Conservation (phyloP, 1,284 basidiomycete species). For the Ceratobasidium sp. region DNA sequence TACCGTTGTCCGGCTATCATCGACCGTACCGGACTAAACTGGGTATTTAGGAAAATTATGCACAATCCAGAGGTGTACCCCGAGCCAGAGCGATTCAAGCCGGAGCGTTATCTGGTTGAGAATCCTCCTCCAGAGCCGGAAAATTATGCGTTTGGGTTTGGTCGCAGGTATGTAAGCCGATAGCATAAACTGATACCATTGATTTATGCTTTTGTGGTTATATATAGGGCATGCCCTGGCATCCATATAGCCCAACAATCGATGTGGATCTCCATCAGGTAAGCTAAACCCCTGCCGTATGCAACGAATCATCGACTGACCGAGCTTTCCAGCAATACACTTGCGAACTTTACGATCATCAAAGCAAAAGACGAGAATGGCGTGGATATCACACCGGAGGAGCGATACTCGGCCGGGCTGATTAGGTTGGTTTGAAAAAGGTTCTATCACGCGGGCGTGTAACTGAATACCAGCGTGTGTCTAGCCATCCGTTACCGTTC, state of each 20-base stretch:
- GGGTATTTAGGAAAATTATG: neutral
- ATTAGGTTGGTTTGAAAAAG: too few species aligned
- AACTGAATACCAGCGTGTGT: too few species aligned
- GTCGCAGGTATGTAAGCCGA: neutral
- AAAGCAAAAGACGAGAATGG: constrained; percentile 16
- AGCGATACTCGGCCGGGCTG: neutral
- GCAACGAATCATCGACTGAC: too few species aligned
- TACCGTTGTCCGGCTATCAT: too few species aligned
- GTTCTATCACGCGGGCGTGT: too few species aligned
- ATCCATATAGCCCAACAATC: neutral
- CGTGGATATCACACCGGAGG: neutral
- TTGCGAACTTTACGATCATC: neutral
- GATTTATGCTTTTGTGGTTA: too few species aligned
- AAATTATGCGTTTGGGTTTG: neutral
- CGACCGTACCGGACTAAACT: too few species aligned
- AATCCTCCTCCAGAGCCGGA: neutral
- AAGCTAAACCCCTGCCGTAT: neutral
- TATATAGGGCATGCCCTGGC: neutral
- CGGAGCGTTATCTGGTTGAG: neutral
- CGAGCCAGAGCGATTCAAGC: constrained; percentile 13
- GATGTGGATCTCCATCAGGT: neutral
- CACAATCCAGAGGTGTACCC: constrained; percentile 8
- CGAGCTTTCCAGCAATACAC: too few species aligned
- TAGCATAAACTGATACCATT: neutral
- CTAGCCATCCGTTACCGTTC: neutral